Evolutionary conservation across 2,329 filamentous ascomycete species (phyloP).

Genomic region (Calonectria fujianensis): DNA sequence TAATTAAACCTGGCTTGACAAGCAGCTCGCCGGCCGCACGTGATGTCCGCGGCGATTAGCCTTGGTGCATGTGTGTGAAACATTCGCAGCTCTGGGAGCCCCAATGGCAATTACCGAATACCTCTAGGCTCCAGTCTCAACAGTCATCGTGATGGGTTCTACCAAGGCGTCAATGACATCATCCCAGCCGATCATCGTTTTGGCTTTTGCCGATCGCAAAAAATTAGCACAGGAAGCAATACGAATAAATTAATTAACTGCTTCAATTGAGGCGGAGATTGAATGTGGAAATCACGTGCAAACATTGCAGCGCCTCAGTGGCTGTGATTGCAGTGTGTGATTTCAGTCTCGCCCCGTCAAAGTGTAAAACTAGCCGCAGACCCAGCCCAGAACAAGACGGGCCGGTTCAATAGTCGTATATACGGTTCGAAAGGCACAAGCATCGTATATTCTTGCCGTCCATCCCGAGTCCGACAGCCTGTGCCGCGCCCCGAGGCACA

Average conservation of each 20-base stretch:
- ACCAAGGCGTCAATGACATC: constrained; percentile 32
- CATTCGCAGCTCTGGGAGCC: not conserved
- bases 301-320: not conserved
- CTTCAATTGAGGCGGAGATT: not conserved
- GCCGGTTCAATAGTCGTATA: not conserved
- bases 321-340: not conserved
- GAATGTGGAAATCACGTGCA: not conserved
- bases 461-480: not conserved
- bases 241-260: not conserved
- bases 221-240: not conserved
- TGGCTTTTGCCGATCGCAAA: not conserved
- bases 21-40: not conserved
- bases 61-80: not conserved
- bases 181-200: constrained; percentile 18
- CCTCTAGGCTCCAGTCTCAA: not conserved
- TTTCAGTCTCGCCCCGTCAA: not conserved
- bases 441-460: constrained; percentile 8
- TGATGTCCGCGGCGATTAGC: not conserved
- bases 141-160: constrained; percentile 2
- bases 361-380: not conserved
- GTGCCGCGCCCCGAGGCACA: not conserved
- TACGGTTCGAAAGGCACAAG: not conserved
- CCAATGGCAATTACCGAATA: not conserved
- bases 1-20: constrained; percentile 3
- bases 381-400: not conserved